Evolutionary conservation across 1,284 basidiomycete species (phyloP).

Genomic region (Neolentinus lepideus): DNA sequence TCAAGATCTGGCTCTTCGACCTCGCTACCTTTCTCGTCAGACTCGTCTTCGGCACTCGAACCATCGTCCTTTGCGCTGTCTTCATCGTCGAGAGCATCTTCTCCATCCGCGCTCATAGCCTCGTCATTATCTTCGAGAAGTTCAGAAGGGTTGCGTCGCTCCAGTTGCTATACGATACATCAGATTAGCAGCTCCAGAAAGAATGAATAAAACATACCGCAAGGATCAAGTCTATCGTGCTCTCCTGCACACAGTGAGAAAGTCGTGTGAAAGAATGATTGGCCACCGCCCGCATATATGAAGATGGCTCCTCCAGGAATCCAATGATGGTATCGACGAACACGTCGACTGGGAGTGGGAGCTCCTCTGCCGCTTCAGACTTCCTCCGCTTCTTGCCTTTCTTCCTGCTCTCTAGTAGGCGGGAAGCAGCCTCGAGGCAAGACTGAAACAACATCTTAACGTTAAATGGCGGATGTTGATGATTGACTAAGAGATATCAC

Average conservation of each 20-base stretch:
- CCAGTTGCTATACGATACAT: constrained; percentile 61
- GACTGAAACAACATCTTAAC: constrained; percentile 31
- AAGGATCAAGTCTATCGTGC: constrained; percentile 80
- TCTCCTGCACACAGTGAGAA: constrained; percentile 60
- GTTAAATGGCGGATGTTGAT: constrained; percentile 3
- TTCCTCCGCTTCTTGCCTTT: constrained; percentile 42
- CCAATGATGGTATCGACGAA: constrained; percentile 87
- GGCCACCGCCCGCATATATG: constrained; percentile 76
- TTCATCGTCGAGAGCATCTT: constrained; percentile 26
- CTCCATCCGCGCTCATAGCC: constrained; percentile 33
- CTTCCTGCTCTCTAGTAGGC: constrained; percentile 38
- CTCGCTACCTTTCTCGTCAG: constrained; percentile 26
- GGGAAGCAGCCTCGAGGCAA: constrained; percentile 43
- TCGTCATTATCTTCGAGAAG: constrained; percentile 37
- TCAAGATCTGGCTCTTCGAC: constrained; percentile 54
- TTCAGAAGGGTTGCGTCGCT: constrained; percentile 58
- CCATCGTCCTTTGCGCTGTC: constrained; percentile 33
- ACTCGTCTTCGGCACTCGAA: constrained; percentile 22
- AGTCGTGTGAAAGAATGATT: constrained; percentile 81
- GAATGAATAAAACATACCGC: constrained; percentile 47
- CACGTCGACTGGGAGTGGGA: constrained; percentile 67
- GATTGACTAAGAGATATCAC: constrained; percentile 27
- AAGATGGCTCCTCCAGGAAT: constrained; percentile 80
- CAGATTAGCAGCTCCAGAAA: background rate
- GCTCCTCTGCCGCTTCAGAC: constrained; percentile 26